Evolutionary conservation across 257 asterid species (phyloP).

Genomic region (Marsdenia floribunda): DNA sequence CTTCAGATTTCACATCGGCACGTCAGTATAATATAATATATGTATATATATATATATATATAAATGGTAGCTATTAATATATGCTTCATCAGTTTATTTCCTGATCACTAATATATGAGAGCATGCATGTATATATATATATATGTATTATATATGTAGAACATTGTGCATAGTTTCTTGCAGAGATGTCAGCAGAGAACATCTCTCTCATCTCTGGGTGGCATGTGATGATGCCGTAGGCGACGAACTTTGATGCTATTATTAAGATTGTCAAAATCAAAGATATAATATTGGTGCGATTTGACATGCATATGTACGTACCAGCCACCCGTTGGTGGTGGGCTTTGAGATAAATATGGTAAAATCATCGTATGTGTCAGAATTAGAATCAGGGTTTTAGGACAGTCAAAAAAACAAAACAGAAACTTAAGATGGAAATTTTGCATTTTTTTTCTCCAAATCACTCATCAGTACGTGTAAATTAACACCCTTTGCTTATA

Average conservation of each 20-base stretch:
- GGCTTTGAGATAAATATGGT: constrained; percentile 1
- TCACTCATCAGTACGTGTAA: no score
- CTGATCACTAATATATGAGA: no score
- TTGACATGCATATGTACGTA: background rate
- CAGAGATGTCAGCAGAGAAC: background rate
- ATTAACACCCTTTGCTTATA: background rate
- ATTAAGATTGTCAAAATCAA: background rate
- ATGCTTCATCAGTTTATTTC: no score
- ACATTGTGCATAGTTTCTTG: background rate
- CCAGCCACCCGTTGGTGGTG: background rate
- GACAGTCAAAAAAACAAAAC: background rate
- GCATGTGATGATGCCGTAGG: constrained; percentile 12
- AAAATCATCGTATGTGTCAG: background rate
- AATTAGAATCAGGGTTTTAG: background rate
- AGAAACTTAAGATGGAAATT: background rate
- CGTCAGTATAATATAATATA: no score
- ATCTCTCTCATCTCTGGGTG: constrained; percentile 6
- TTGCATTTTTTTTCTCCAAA: no score
- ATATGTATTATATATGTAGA: no score
- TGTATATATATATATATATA: no score
- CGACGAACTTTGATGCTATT: constrained; percentile 3
- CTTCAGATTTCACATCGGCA: background rate
- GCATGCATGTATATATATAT: no score
- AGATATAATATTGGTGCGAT: background rate
- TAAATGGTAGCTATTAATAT: no score